phyloP scores from a whole-genome alignment of 768 basidiomycete genomes.

The Leccinum imitatum region DNA sequence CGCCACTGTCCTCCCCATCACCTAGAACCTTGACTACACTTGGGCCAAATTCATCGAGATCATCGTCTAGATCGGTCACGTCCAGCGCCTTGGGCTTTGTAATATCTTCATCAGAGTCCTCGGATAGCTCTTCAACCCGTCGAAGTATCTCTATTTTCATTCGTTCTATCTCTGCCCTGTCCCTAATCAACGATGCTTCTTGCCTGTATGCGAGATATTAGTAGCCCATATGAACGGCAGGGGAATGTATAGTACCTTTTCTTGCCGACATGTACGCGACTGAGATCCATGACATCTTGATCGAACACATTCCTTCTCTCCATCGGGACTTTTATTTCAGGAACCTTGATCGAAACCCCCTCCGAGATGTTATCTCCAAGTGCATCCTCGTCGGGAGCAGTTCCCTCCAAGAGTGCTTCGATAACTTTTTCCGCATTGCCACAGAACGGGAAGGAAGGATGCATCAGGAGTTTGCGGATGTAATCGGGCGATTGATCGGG shows the following conservation, averaged over 20 bases:
- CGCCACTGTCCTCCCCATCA: slow-evolving; percentile 55
- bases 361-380: slow-evolving; percentile 18
- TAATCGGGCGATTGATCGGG: slow-evolving; percentile 59
- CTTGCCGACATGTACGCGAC: slow-evolving; percentile 62
- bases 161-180: slow-evolving; percentile 60
- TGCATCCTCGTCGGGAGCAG: slow-evolving; percentile 45
- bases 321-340: slow-evolving; percentile 22
- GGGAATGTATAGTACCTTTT: slow-evolving; percentile 45
- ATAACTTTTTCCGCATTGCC: slow-evolving; percentile 63
- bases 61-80: slow-evolving; percentile 51
- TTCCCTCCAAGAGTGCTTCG: slow-evolving; percentile 73
- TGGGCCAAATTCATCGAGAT: slow-evolving; percentile 43
- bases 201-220: slow-evolving; percentile 36
- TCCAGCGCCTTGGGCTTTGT: slow-evolving; percentile 22
- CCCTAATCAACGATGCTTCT: slow-evolving; percentile 45
- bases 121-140: slow-evolving; percentile 64
- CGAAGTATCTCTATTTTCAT: slow-evolving; percentile 86
- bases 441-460: slow-evolving; percentile 46
- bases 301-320: slow-evolving; percentile 77
- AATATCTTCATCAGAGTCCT: slow-evolving; percentile 62
- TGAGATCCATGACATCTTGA: slow-evolving; percentile 64
- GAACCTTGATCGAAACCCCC: background rate
- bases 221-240: slow-evolving; percentile 1
- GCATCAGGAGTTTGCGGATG: slow-evolving; percentile 54
- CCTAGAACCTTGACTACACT: slow-evolving; percentile 48